Evolutionary conservation across 176 grass and related monocot species (phyloP), one percentile per base, ranked within the genome.

Genomic region (Oryza australiensis): DNA sequence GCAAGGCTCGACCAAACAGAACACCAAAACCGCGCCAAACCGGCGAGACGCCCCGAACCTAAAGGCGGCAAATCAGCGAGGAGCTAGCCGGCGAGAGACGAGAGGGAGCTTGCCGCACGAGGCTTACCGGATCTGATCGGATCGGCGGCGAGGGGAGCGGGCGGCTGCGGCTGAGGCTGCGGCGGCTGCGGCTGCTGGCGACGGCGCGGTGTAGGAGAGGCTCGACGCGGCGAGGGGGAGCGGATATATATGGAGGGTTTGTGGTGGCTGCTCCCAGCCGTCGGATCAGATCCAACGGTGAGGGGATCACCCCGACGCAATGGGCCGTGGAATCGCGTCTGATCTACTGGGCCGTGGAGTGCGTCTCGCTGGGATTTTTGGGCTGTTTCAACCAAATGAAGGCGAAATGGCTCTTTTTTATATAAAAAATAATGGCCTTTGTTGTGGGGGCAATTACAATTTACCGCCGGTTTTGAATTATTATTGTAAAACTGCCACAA

Each of bases 101-200:
- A 49, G 4, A 0, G 35, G 35, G 46, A 3, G 51, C 5, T 9
- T n/a, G 51, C 14, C 7, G 35, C 0, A 1, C 34, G 7, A 72
- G 70, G 67, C 79, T 81, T 67, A 16, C 63, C 32, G 9, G 67
- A 81, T 4, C 34, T 51, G 67, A 62, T 4, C 34, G 67, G 67
- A 62, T 62, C 49, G 79, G 51, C 51, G 10, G 46, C 64, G 4
- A 33, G 14, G 8, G 43, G 3, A 26, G 77, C 63, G 49, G 57
- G 32, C 23, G 7, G 35, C 35, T 4, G 34, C 34, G 4, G 5
- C 45, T 55, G 45, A 5, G 5, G 49, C 12, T 14, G 49, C 37
- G 5, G 45, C 34, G 5, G 49, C 12, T 14, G 49, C 37, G 5
- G 33, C 46, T 49, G 14, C 15, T 49, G 18, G 16, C 49, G 49